Evolutionary conservation across 2,329 filamentous ascomycete species (phyloP), one percentile per base, ranked within the genome.

Genomic region (Botrytis cinerea): DNA sequence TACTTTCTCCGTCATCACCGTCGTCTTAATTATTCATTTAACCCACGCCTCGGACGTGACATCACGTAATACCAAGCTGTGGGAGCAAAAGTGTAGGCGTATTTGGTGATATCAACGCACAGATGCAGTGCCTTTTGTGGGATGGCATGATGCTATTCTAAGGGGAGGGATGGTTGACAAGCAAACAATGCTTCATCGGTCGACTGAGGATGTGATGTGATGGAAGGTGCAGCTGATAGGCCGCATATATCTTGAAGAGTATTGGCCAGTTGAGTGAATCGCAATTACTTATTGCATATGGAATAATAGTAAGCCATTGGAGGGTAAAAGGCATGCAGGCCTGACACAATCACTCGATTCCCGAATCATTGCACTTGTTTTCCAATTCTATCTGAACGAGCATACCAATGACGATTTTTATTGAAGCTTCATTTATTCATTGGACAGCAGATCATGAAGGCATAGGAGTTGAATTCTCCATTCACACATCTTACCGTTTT

Each of bases 401-500:
- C 43, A 28, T 61, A 51, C 46, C 71, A 72, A 72, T 72, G 59
- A 22, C 48, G 28, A 46, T 22, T 40, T 72, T 60, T 4, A 22
- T 63, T 67, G 59, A 54, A 35, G 25, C 40, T 38, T 67, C 61
- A 66, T 67, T 66, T 61, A 51, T 48, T 66, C 48, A 73, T 73
- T 71, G 67, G 68, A 67, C 57, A 43, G 18, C 28, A 40, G 32
- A 57, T 7, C 28, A 46, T 57, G 22, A 60, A 43, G n/a, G 25
- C 68, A 61, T 40, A 32, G 38, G 45, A 48, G 38, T 32, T 25
- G n/a, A 60, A 61, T 51, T 40, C 32, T 60, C 71, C 71, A 72
- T 69, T 72, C 51, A 72, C 35, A 48, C 32, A 51, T 51, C 71
- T 73, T 73, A 73, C 54, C 63, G 63, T 61, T 43, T 61, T 60